Conservation (phyloP, 2,329 filamentous ascomycete species). For the Xylaria sp. region DNA sequence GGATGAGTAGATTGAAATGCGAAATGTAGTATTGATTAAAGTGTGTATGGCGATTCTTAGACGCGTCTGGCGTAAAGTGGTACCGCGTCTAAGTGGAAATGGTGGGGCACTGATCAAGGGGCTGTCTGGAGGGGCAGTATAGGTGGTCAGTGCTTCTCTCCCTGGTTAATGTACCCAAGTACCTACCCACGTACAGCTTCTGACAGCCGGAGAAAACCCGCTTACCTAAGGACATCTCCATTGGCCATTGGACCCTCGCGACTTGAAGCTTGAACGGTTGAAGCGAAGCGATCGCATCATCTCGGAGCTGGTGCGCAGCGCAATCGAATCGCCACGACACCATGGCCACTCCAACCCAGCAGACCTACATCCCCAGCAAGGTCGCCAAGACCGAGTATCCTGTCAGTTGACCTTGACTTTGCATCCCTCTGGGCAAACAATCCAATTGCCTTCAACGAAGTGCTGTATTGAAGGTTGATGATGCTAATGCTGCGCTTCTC, state of each 20-base stretch:
- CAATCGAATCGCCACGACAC: constrained; percentile 47
- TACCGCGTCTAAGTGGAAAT: constrained; percentile 32
- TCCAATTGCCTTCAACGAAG: not conserved
- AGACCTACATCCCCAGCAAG: constrained; percentile 77
- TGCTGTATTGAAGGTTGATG: not conserved
- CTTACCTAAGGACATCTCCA: constrained; percentile 46
- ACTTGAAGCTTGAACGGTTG: constrained; percentile 43
- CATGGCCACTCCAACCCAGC: constrained; percentile 55
- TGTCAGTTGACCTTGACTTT: constrained; percentile 64
- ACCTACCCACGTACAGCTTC: not conserved
- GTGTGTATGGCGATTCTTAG: not conserved
- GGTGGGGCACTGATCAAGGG: constrained; percentile 17
- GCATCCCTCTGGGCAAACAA: not conserved
- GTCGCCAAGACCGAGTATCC: constrained; percentile 85
- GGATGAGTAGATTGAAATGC: not conserved
- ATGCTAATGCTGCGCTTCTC: constrained; percentile 47
- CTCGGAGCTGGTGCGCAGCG: constrained; percentile 43
- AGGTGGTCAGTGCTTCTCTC: constrained; percentile 33
- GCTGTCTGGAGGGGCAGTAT: not conserved
- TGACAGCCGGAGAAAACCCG: constrained; percentile 39
- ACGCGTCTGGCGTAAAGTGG: constrained; percentile 17
- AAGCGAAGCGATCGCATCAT: constrained; percentile 4
- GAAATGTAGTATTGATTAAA: not conserved
- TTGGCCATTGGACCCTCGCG: constrained; percentile 31
- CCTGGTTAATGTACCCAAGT: not conserved